Evolutionary conservation across 371 early-diverging fungal genomes (phyloP).

Genomic region (Mortierella sp.): DNA sequence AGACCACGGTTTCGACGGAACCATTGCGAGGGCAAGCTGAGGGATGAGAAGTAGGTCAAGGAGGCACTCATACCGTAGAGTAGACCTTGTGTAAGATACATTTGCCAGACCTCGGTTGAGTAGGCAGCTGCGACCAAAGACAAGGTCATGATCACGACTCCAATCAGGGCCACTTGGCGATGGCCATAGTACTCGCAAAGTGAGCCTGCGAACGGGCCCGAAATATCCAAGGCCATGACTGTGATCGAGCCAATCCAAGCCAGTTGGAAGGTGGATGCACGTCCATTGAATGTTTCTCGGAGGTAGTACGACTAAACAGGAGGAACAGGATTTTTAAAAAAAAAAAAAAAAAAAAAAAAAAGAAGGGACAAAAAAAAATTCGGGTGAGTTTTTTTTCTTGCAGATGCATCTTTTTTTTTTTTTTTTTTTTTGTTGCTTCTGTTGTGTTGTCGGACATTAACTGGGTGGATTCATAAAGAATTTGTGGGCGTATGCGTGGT

Average conservation of each 20-base stretch:
- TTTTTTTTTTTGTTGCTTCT: too few species aligned
- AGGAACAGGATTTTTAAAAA: too few species aligned
- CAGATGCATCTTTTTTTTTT: too few species aligned
- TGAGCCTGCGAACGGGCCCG: conserved; percentile 57
- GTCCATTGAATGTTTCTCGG: conserved; percentile 44
- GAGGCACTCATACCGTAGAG: conserved; percentile 63
- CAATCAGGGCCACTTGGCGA: conserved; percentile 50
- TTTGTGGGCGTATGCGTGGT: background rate
- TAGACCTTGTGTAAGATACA: conserved; percentile 62
- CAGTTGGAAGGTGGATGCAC: conserved; percentile 55
- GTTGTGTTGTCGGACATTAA: background rate
- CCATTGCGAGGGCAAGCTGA: conserved; percentile 78
- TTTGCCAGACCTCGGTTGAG: conserved; percentile 58
- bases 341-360: too few species aligned
- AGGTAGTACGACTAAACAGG: conserved; percentile 44
- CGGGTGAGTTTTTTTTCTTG: too few species aligned
- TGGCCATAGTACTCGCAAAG: conserved; percentile 56
- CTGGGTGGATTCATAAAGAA: too few species aligned
- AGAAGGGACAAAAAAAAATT: too few species aligned
- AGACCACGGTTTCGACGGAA: conserved; percentile 75
- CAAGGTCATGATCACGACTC: conserved; percentile 58
- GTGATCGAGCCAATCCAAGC: conserved; percentile 62
- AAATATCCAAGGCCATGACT: conserved; percentile 56
- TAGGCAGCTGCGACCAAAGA: conserved; percentile 61
- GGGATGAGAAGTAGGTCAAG: conserved; percentile 69